These are phyloP conservation scores for Sphaerulina populicola DNA, from an alignment of 2,329 filamentous ascomycete species.

Conservation along the genomic window DNA sequence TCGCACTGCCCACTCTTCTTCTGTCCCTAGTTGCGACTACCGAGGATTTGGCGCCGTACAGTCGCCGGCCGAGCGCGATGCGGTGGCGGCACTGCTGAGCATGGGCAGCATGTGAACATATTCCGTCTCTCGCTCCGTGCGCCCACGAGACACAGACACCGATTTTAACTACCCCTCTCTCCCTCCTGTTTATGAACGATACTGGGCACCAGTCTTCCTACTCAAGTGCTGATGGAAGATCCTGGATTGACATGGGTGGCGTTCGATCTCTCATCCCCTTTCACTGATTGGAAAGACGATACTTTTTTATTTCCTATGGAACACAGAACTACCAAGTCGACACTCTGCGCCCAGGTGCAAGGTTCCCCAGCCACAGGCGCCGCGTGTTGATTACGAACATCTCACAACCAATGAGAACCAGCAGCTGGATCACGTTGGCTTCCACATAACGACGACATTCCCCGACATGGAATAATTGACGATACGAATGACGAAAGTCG, in stretches of 20 bases:
- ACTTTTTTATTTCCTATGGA: conserved; percentile 4
- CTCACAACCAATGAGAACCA: not conserved
- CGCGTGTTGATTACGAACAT: not conserved
- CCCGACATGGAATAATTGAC: conserved; percentile 2
- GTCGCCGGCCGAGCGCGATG: conserved; percentile 69
- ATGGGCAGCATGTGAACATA: conserved; percentile 57
- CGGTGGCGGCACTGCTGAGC: conserved; percentile 69
- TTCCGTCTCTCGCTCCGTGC: conserved; percentile 14
- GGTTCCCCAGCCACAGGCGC: not conserved
- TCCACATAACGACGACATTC: not conserved
- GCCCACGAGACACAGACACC: conserved; percentile 6
- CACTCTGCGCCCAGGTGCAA: conserved; percentile 19
- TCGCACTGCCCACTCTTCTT: conserved; percentile 18
- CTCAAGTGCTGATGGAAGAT: conserved; percentile 34
- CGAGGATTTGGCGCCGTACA: conserved; percentile 9
- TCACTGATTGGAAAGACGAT: conserved; percentile 13
- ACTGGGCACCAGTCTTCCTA: conserved; percentile 32
- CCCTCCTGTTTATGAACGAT: conserved; percentile 25
- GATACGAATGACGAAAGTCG: conserved; percentile 16
- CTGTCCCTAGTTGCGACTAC: conserved; percentile 17
- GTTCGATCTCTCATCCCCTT: conserved; percentile 17
- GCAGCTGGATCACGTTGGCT: not conserved
- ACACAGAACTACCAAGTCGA: conserved; percentile 23
- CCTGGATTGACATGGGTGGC: conserved; percentile 35
- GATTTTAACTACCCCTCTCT: conserved; percentile 5